Conservation (phyloP, 495 filamentous ascomycete species). For the Aspergillus cavernicola region DNA sequence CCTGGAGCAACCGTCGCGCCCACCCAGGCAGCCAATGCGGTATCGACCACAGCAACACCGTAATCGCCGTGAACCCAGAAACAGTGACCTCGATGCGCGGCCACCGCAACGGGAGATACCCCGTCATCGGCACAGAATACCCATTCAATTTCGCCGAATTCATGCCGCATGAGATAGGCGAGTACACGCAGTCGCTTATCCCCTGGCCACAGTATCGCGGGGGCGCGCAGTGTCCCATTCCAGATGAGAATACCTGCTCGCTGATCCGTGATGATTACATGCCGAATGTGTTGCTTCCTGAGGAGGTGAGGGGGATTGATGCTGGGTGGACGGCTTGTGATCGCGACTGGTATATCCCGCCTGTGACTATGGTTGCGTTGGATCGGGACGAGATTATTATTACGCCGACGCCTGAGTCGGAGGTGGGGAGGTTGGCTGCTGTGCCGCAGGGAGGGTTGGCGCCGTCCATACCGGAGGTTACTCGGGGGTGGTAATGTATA, state of each 20-base stretch:
- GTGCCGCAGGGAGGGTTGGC: neutral
- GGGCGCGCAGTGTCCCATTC: conserved; percentile 21
- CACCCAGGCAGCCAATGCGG: conserved; percentile 21
- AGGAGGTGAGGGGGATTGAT: conserved; percentile 16
- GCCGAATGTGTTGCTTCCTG: conserved; percentile 7
- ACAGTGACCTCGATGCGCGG: conserved; percentile 16
- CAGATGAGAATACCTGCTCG: conserved; percentile 11
- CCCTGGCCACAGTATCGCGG: conserved; percentile 25
- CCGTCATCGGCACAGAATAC: conserved; percentile 18
- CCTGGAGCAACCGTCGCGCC: conserved; percentile 21
- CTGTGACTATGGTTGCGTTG: conserved; percentile 19
- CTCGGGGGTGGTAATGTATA: conserved; percentile 2
- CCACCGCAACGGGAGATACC: conserved; percentile 25
- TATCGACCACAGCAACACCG: conserved; percentile 15
- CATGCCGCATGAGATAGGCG: conserved; percentile 17
- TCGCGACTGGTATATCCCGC: conserved; percentile 19
- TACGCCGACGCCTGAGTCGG: neutral
- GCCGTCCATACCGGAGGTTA: neutral
- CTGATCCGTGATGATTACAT: conserved; percentile 25
- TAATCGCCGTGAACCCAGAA: conserved; percentile 18
- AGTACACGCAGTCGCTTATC: conserved; percentile 20
- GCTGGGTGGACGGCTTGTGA: conserved; percentile 13
- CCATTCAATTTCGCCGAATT: conserved; percentile 28
- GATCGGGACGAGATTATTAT: conserved; percentile 1
- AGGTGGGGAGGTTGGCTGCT: neutral